Evolutionary conservation across 2,329 filamentous ascomycete genomes (phyloP), one percentile per base, ranked within the genome.

Genomic region (Trichoderma endophyticum): DNA sequence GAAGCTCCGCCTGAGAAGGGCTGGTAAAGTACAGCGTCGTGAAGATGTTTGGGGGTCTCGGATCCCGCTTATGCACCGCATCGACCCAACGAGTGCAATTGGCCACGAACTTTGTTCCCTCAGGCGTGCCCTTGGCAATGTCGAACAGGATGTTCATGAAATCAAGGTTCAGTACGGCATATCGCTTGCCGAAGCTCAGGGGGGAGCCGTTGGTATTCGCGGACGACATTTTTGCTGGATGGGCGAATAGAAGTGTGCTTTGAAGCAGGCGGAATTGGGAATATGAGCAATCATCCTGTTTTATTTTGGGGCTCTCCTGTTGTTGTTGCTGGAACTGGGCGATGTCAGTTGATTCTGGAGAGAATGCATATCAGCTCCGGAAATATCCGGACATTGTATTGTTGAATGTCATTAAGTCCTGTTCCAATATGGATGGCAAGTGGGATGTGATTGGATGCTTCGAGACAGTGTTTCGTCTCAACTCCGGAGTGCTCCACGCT

Each of bases 1-100:
- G 75, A 11, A 84, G 71, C 71, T 84, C 81, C 1, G 79, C 80
- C 67, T 81, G 77, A 14, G 73, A 75, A n/a, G 73, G 71, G n/a
- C 76, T 78, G 66, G 82, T 83, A 70, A 80, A 71, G 24, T 60
- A 71, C 79, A 56, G 70, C 30, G 39, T 84, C 3, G 82, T 80
- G 75, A 83, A 84, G 73, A 84, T 80, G 34, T 74, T 78, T 3
- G 83, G 77, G 3, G 82, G 83, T 5, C 77, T 76, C 9, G 79
- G 76, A 32, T 68, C 48, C 62, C 78, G 80, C 5, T 77, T 71
- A 73, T 84, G 82, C 7, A 84, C 78, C 15, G 82, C 79, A 24
- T 82, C 73, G 63, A 82, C 83, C 82, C 82, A 84, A 11, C 71
- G 73, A 6, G 75, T 80, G 3, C 69, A 71, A 14, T 51, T 71